These are phyloP conservation scores for Solanum lycopersicoides DNA, from an alignment of 257 asterid species.

Conservation along the genomic window DNA sequence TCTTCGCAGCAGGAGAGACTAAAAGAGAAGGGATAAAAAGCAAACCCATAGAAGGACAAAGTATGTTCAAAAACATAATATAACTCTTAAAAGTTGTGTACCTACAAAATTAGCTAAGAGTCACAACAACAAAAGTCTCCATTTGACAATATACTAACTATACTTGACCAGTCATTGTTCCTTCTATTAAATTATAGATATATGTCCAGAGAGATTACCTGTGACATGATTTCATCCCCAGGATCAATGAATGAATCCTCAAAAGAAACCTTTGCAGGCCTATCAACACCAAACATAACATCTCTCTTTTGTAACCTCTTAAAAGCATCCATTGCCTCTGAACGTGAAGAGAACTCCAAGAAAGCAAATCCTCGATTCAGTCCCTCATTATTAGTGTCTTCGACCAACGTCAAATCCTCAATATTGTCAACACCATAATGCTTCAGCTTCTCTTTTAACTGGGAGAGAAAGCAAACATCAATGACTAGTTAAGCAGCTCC, in stretches of 20 bases:
- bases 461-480: slow-evolving; percentile 44
- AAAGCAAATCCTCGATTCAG: slow-evolving; percentile 91
- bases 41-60: background rate
- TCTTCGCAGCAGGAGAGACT: background rate
- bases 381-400: slow-evolving; percentile 66
- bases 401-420: slow-evolving; percentile 90
- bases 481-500: slow-evolving; percentile 17
- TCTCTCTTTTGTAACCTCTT: slow-evolving; percentile 93
- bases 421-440: slow-evolving; percentile 64
- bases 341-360: slow-evolving; percentile 80
- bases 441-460: slow-evolving; percentile 82
- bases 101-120: background rate
- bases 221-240: slow-evolving; percentile 98
- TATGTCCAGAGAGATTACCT: slow-evolving; percentile 46
- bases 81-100: background rate
- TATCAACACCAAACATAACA: slow-evolving; percentile 75
- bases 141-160: background rate
- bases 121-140: background rate
- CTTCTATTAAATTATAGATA: background rate
- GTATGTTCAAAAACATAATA: background rate
- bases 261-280: slow-evolving; percentile 95
- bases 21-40: background rate
- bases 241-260: slow-evolving; percentile 98
- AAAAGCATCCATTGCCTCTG: slow-evolving; percentile 97
- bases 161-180: background rate